Evolutionary conservation across 2,329 filamentous ascomycete species (phyloP), one percentile per base, ranked within the genome.

Genomic region (Rhynchosporium secalis): DNA sequence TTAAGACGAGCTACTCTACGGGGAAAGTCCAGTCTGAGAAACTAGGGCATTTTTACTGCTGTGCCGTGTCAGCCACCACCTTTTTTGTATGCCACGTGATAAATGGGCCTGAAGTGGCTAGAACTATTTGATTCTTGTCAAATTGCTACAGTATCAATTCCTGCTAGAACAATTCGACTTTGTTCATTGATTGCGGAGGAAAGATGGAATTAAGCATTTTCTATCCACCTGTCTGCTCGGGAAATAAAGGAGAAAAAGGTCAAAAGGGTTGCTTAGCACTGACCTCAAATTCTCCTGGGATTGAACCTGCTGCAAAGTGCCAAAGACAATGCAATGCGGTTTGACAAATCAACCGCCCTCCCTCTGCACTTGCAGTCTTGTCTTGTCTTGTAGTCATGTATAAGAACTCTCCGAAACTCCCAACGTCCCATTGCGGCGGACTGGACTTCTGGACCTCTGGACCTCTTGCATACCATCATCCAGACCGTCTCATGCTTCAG

Each of bases 351-450:
- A 45, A 47, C 55, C 43, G 40, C 33, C 33, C 9, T 6, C 33
- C 33, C 9, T 36, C 5, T 36, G 33, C 33, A 36, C 33, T 10
- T 36, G 33, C 9, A 10, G 6, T 6, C 33, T 36, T 36, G 33
- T 36, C 33, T 36, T 36, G 33, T 36, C 33, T 36, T 36, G 33
- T 36, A 36, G 33, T 36, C 33, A 36, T 57, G 55, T 36, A 36
- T 41, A 46, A 40, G 29, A 46, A 45, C 15, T 36, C 20, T 29
- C 20, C 54, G 46, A 62, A 62, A 62, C 61, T 43, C 51, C 40
- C 60, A 54, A 62, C 33, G 59, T 61, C 52, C 59, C 59, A 62
- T 45, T 31, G 46, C 36, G 31, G 31, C 49, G 49, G 49, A 54
- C 31, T 36, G 31, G 31, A 26, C 38, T 31, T 29, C 15, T 41